Evolutionary conservation across 75 land plant genomes (phyloP), one percentile per base, ranked within the genome.

Genomic region (Pinus albicaulis): DNA sequence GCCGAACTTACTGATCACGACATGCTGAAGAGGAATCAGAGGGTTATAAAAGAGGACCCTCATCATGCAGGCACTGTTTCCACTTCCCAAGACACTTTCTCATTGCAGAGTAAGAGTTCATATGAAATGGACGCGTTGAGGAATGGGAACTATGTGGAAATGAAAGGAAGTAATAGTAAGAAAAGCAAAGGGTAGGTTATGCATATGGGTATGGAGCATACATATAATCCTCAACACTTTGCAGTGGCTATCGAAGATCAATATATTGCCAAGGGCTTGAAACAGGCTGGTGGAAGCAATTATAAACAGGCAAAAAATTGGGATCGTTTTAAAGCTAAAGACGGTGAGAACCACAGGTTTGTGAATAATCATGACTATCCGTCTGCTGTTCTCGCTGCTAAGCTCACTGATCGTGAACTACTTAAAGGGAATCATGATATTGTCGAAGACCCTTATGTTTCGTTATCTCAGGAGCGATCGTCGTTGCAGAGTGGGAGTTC

Each of bases 231-330:
- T 66, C 48, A 66, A n/a, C 71, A 26, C 7, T 38, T 36, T 66
- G 7, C 38, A 23, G 38, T 17, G 71, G 71, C 71, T 7, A 34
- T 48, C 0, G 48, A 66, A 7, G 71, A 66, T 0, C 74, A 72
- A 24, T n/a, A 22, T 53, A 22, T 7, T 72, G 74, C 28, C 55
- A 48, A 19, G 5, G 25, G 25, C 13, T 55, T 72, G 56, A 72
- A 53, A 23, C 22, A 22, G 38, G 85, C 82, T 75, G 87, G 86
- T 16, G 82, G 89, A 77, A 80, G 89, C n/a, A 86, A 88, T 80
- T 81, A 78, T 5, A 86, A 80, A 25, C 80, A 78, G 7, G 78
- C 76, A 57, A 88, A 84, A 7, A 59, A 75, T 76, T 71, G 55
- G 61, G 61, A 65, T 63, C 25, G 64, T 77, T 14, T 28, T 25